Evolutionary conservation across 352 stramenopile species (phyloP).

Genomic region (Pythium sukuiense): DNA sequence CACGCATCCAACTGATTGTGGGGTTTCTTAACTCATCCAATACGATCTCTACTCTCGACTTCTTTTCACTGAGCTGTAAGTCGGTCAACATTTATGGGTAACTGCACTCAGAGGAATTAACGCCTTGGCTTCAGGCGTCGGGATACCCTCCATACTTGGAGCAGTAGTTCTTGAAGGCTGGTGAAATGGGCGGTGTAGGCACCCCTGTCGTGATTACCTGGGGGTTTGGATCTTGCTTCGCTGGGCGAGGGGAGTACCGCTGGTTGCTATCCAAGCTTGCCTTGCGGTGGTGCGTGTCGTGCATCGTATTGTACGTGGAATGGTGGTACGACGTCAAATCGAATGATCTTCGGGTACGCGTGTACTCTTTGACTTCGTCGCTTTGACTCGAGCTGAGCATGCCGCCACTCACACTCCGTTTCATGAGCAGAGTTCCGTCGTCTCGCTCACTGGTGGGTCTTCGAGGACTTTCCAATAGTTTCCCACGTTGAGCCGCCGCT

Average conservation of each 20-base stretch:
- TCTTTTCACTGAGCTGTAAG: conserved; percentile 11
- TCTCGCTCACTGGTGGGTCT: background rate
- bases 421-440: conserved; percentile 1
- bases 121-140: conserved; percentile 31
- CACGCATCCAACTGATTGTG: conserved; percentile 21
- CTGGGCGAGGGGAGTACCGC: background rate
- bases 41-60: conserved; percentile 23
- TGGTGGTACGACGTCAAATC: conserved; percentile 37
- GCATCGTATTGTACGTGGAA: background rate
- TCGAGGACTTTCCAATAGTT: conserved; percentile 19
- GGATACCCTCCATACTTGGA: conserved; percentile 87
- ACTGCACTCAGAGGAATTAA: background rate
- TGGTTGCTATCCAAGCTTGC: conserved; percentile 13
- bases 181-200: conserved; percentile 25
- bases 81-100: background rate
- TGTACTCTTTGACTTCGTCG: conserved; percentile 13
- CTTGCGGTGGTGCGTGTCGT: conserved; percentile 10
- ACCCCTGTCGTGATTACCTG: background rate
- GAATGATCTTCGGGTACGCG: conserved; percentile 29
- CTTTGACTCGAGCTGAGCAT: background rate
- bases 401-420: conserved; percentile 4
- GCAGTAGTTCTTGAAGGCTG: conserved; percentile 78
- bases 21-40: conserved; percentile 21
- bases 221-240: background rate
- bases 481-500: conserved; percentile 36